Conservation (phyloP, 257 asterid species). For the Apocynum venetum region DNA sequence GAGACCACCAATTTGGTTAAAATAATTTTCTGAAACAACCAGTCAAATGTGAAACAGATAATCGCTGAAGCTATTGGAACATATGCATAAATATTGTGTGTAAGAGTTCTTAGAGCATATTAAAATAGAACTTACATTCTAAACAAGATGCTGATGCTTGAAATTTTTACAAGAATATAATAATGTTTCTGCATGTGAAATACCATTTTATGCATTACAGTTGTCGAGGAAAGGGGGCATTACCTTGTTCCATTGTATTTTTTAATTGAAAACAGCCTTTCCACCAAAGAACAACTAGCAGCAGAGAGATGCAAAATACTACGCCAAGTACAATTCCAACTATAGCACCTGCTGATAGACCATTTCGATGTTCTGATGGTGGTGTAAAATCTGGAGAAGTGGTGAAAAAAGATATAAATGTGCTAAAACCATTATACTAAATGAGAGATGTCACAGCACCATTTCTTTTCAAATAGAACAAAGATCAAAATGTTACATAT, state of each 20-base stretch:
- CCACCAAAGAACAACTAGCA: constrained; percentile 61
- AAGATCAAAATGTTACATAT: neutral
- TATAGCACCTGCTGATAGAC: constrained; percentile 41
- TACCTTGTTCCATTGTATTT: constrained; percentile 39
- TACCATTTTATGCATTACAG: neutral
- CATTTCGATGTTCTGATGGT: constrained; percentile 23
- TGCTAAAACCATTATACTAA: neutral
- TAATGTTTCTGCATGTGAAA: neutral
- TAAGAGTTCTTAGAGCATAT: neutral
- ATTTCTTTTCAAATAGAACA: neutral
- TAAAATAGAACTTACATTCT: neutral
- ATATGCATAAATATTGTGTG: neutral
- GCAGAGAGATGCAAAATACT: constrained; percentile 25
- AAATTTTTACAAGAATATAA: neutral
- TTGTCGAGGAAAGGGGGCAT: neutral
- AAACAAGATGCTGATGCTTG: neutral
- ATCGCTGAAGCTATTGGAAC: neutral
- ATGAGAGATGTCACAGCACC: neutral
- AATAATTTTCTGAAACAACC: too few relatives aligned
- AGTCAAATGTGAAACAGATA: neutral
- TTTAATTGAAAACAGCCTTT: constrained; percentile 34
- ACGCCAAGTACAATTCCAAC: constrained; percentile 49
- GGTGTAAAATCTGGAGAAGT: constrained; percentile 41
- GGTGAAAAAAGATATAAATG: neutral
- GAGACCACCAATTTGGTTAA: too few relatives aligned